Percentiles rank a stretch among this genome's conserved stretches.
Conservation (phyloP, 2,329 filamentous ascomycete species). For the Colletotrichum gigasporum region DNA sequence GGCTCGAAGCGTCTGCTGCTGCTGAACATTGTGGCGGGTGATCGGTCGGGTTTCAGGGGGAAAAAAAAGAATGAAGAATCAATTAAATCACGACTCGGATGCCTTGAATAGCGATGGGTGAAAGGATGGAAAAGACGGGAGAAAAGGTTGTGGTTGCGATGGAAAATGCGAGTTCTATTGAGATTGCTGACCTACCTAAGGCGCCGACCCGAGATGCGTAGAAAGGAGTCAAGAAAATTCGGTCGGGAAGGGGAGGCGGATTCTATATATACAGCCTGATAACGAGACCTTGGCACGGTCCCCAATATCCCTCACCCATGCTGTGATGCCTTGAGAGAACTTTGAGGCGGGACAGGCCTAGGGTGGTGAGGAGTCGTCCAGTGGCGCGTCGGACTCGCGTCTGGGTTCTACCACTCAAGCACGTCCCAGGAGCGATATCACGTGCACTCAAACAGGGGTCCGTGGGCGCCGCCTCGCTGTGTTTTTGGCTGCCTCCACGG, state of each 20-base stretch:
- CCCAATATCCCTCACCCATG: slow-evolving; percentile 3
- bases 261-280: slow-evolving; percentile 28
- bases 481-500: slow-evolving; percentile 14
- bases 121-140: not conserved
- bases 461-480: not conserved
- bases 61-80: not conserved
- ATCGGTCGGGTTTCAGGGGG: not conserved
- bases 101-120: not conserved
- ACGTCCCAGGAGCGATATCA: slow-evolving; percentile 8
- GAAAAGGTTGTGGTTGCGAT: not conserved
- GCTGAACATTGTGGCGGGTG: slow-evolving; percentile 55
- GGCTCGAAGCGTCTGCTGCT: slow-evolving; percentile 55
- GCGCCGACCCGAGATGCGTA: slow-evolving; percentile 34
- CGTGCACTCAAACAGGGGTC: not conserved
- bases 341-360: slow-evolving; percentile 13
- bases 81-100: not conserved
- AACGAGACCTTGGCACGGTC: slow-evolving; percentile 27
- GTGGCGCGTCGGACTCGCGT: slow-evolving; percentile 25
- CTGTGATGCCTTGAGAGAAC: slow-evolving; percentile 16
- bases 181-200: slow-evolving; percentile 43
- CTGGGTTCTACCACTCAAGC: too few species aligned
- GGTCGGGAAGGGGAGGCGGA: slow-evolving; percentile 24
- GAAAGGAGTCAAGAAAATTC: slow-evolving; percentile 27
- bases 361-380: slow-evolving; percentile 28
- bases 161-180: not conserved